A percentile compares a stretch with the other conserved stretches of the same genome.
Evolutionary conservation across 2,329 filamentous ascomycete genomes (phyloP).

Genomic region (Hypoxylon sp.): DNA sequence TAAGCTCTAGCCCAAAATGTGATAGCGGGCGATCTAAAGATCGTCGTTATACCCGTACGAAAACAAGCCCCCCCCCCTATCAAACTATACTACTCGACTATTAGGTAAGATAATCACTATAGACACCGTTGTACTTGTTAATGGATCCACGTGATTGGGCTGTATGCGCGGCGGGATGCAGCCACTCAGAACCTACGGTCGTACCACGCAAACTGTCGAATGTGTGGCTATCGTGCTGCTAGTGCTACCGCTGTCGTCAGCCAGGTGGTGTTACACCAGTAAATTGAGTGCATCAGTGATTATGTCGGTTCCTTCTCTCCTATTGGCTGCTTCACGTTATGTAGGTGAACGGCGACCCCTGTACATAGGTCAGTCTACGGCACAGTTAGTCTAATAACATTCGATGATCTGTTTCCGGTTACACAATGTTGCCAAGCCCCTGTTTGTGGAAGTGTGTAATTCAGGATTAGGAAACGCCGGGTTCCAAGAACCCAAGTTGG

Average conservation of each 20-base stretch:
- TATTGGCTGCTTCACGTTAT: constrained; percentile 2
- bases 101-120: constrained; percentile 3
- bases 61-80: background rate
- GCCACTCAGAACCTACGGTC: background rate
- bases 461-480: background rate
- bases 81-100: background rate
- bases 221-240: background rate
- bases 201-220: background rate
- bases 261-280: constrained; percentile 3
- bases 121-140: background rate
- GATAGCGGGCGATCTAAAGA: constrained; percentile 13
- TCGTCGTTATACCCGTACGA: constrained; percentile 8
- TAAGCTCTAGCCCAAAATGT: background rate
- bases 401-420: constrained; percentile 10
- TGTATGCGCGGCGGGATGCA: background rate
- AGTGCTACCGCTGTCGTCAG: constrained; percentile 9
- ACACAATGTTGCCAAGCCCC: background rate
- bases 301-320: background rate
- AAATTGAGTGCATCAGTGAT: constrained; percentile 16
- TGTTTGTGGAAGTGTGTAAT: background rate
- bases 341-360: constrained; percentile 3
- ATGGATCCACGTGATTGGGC: background rate
- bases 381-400: background rate
- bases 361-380: background rate
- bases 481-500: constrained; percentile 4